Evolutionary conservation across 495 filamentous ascomycete species (phyloP), one percentile per base, ranked within the genome.

Genomic region (Penicillium canescens): DNA sequence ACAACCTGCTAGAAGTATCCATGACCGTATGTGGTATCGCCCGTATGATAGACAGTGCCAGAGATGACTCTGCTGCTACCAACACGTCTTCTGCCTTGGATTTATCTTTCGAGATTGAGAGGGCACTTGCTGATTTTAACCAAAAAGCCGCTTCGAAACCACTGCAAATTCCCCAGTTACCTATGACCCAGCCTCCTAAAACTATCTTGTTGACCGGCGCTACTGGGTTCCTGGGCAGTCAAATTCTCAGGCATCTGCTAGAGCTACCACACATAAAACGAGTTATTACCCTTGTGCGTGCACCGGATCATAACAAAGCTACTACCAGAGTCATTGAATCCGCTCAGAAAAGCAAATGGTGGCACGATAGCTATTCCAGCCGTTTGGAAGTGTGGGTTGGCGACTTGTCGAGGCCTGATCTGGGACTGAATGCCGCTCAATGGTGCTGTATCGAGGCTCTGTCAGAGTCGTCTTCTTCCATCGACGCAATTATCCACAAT

Each of bases 401-500:
- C 39, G 39, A 42, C 39, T 42, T 42, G 39, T 42, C 39, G 23
- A 18, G 24, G 11, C 18, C 39, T 5, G 39, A 42, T 2, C 39
- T 42, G 9, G 18, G 39, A 24, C 18, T 42, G 12, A 11, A 24
- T 42, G 18, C 18, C 18, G 39, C 39, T 24, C 16, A 21, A 42
- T 42, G 39, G 39, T 5, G 18, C 16, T 42, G 39, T 7, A 42
- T 42, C 2, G 39, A 42, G 39, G 39, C 3, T 21, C 39, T 1
- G 39, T 18, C 39, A 13, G 18, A 24, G 8, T 42, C 39, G 11
- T 23, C 20, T 5, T 42, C 3, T 42, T 21, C 18, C 39, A 46
- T 83, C 0, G 83, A 89, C 52, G 70, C 88, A 4, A 71, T 92
- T 18, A 84, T 92, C 45, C 88, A 91, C 70, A 91, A 91, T 56